These are phyloP conservation scores for Calonectria ilicicola DNA, from an alignment of 2,329 filamentous ascomycete genomes.

Conservation along the genomic window DNA sequence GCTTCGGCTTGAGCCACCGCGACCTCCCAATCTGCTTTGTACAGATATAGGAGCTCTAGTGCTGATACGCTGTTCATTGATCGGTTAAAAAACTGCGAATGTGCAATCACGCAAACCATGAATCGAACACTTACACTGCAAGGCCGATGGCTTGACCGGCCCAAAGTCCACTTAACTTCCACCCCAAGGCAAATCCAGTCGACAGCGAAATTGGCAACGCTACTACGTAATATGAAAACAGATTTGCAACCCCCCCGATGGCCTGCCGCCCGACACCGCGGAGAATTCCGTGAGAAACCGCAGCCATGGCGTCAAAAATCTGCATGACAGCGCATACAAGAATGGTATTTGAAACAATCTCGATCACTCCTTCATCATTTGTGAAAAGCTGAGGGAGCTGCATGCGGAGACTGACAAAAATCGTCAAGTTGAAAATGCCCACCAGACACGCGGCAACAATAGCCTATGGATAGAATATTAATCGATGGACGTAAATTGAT, in stretches of 20 bases:
- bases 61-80: constrained; percentile 25
- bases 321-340: constrained; percentile 88
- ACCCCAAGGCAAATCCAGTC: constrained; percentile 78
- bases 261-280: constrained; percentile 87
- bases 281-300: constrained; percentile 84
- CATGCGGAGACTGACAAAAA: constrained; percentile 75
- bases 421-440: constrained; percentile 78
- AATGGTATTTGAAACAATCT: constrained; percentile 73
- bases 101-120: not conserved
- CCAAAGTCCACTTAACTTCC: constrained; percentile 86
- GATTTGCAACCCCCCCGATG: constrained; percentile 86
- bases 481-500: not conserved
- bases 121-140: constrained; percentile 59
- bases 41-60: constrained; percentile 34
- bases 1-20: constrained; percentile 38
- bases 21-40: constrained; percentile 36
- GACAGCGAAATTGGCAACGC: constrained; percentile 85
- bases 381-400: constrained; percentile 82
- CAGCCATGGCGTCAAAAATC: constrained; percentile 84
- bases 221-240: constrained; percentile 87
- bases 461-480: constrained; percentile 47
- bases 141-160: constrained; percentile 80
- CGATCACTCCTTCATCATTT: constrained; percentile 73
- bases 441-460: constrained; percentile 74
- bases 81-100: not conserved